Evolutionary conservation across 2,329 filamentous ascomycete genomes (phyloP).

Genomic region (Colletotrichum echinochloae): DNA sequence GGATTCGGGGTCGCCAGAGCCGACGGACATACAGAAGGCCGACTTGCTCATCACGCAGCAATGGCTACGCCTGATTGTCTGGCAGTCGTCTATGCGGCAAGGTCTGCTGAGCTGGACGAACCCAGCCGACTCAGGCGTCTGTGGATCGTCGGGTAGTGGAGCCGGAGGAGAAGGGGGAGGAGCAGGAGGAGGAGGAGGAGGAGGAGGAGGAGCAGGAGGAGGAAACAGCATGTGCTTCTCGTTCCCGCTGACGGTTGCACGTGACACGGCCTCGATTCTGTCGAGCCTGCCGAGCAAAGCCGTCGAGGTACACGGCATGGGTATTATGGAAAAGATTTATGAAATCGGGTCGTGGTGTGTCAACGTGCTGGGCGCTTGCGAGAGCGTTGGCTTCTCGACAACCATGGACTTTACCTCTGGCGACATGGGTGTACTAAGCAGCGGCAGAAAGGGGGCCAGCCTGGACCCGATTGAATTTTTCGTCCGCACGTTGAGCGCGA

Average conservation of each 20-base stretch:
- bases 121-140: conserved; percentile 38
- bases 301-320: conserved; percentile 62
- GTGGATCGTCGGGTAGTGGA: conserved; percentile 10
- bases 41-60: conserved; percentile 78
- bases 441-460: conserved; percentile 48
- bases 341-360: conserved; percentile 60
- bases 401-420: conserved; percentile 49
- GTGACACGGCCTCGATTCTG: conserved; percentile 63
- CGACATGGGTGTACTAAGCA: conserved; percentile 49
- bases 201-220: conserved; percentile 14
- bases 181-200: too few relatives aligned
- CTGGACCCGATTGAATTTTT: conserved; percentile 59
- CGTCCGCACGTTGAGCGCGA: conserved; percentile 57
- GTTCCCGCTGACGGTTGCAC: conserved; percentile 71
- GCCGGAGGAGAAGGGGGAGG: too few relatives aligned
- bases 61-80: conserved; percentile 78
- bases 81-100: conserved; percentile 77
- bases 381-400: conserved; percentile 44
- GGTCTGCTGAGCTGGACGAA: conserved; percentile 67
- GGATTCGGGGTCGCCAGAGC: conserved; percentile 48
- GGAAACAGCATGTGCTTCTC: conserved; percentile 67
- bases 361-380: conserved; percentile 55
- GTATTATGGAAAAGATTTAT: conserved; percentile 64
- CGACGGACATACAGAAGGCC: conserved; percentile 75
- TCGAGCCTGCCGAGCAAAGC: conserved; percentile 54